Evolutionary conservation across 768 basidiomycete species (phyloP), one percentile per base, ranked within the genome.

Genomic region (Glaciozyma antarctica): DNA sequence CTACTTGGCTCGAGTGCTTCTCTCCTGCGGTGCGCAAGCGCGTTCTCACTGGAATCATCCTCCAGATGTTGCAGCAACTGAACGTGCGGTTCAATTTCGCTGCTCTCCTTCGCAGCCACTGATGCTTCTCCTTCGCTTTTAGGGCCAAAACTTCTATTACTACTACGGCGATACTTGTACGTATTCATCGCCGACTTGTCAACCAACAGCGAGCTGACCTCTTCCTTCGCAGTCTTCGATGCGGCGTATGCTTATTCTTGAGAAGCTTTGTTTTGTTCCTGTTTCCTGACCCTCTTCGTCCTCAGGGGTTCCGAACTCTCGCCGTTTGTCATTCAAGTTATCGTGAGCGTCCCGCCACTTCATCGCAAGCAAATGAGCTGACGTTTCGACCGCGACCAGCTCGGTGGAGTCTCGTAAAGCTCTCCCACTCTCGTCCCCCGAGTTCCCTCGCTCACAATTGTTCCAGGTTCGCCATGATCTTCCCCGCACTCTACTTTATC

Each of bases 1-100:
- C 86, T 2, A 85, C 84, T 0, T 89, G 87, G 87, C 51, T 80
- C 32, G 88, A 89, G 74, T 87, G 86, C 75, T 88, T 89, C 80
- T 85, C 85, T 1, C 79, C 81, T 6, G 76, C 83, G 52, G 86
- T 87, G 69, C 77, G 80, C 71, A 75, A 88, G 51, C 87, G 86
- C 83, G 85, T 84, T 19, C 74, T 79, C 43, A 88, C 54, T 62
- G 60, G 41, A n/a, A 62, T 45, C 28, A 38, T 52, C 16, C n/a
- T 48, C 16, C 47, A 48, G 47, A 21, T 48, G 21, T 19, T 48
- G 21, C 47, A 48, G 47, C 47, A 48, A 10, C 47, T 48, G 13
- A 48, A 48, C n/a, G 47, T 48, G 10, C 19, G 47, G 10, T 48
- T 19, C 47, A 15, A 2, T 41, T 41, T 48, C 5, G 22, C 47